phyloP scores from a whole-genome alignment of 2,329 filamentous ascomycete genomes.

The Trichophyton verrucosum region DNA sequence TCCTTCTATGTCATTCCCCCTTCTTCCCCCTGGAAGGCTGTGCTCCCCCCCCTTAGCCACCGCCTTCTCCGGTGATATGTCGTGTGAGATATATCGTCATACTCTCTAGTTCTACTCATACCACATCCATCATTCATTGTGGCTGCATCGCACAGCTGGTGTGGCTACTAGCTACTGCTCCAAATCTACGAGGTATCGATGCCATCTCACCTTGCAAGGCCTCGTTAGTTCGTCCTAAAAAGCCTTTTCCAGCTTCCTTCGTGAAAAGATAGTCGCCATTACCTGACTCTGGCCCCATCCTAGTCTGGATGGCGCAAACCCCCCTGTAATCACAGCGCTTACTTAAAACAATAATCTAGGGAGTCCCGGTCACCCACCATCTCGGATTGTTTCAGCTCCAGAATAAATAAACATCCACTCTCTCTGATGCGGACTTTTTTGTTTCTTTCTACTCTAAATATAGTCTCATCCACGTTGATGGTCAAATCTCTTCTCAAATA shows the following conservation, averaged over 20 bases:
- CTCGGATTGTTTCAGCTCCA: background rate
- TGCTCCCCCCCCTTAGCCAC: background rate
- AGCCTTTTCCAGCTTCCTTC: background rate
- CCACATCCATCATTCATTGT: background rate
- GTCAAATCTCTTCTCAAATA: background rate
- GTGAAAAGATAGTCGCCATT: background rate
- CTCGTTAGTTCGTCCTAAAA: no score
- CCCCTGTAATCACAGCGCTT: background rate
- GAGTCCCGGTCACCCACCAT: background rate
- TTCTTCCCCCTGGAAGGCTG: background rate
- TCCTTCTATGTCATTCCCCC: background rate
- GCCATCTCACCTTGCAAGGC: background rate
- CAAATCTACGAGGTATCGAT: background rate
- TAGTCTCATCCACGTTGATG: background rate
- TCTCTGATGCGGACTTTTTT: background rate
- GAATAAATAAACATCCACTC: background rate
- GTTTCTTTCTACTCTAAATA: background rate
- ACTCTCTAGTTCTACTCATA: background rate
- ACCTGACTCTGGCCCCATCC: background rate
- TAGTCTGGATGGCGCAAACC: background rate
- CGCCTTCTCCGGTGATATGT: background rate
- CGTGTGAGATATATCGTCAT: background rate
- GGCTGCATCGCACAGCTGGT: background rate
- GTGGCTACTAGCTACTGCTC: background rate
- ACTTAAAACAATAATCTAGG: background rate